Base-by-base conservation (phyloP, 2,329 filamentous ascomycete species). In the Calonectria leucothoes region DNA sequence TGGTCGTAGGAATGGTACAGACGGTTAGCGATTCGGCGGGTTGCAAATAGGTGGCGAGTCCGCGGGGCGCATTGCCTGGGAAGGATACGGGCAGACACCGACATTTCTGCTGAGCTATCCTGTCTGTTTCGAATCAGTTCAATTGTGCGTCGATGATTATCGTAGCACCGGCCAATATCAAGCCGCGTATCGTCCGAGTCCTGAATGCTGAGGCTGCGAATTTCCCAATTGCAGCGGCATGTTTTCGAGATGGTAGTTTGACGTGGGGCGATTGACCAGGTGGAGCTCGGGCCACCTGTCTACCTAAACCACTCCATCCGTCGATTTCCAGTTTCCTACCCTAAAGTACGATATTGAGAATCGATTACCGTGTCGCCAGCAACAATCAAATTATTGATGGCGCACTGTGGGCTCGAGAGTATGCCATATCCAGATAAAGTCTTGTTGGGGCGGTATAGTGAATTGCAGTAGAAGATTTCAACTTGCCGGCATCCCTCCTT, bases 1-100 rank as follows among this genome's bases (percentile, higher is more conserved):
- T 95, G 93, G 81, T 94, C 91, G 84, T 92, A 89, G 74, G 94
- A 96, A 86, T 97, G 94, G 87, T 95, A 97, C 66, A 81, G 55
- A 66, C 74, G 80, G 65, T 64, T 59, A 59, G 70, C 45, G 14
- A 75, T 67, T 49, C 55, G 64, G 15, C 71, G 77, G n/a, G 69
- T 55, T 45, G 42, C n/a, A 55, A 61, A 51, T 39, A 79, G 66
- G 49, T 73, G 74, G 31, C 74, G 68, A 29, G 57, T 35, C 29
- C 72, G 76, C 48, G 77, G 35, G 69, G 70, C 74, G 48, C 72
- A 74, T 27, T 71, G 59, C 51, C 67, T 74, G 20, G 76, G 73
- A 64, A 77, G 37, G 8, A 77, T 17, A 51, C 78, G 74, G 25
- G 67, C 69, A 31, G 72, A 66, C 14, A 52, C 67, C 42, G 75